A percentile compares a stretch with the other conserved stretches of the same genome.
Conservation (phyloP, 2,329 filamentous ascomycete genomes). For the Phialocephala sp. region DNA sequence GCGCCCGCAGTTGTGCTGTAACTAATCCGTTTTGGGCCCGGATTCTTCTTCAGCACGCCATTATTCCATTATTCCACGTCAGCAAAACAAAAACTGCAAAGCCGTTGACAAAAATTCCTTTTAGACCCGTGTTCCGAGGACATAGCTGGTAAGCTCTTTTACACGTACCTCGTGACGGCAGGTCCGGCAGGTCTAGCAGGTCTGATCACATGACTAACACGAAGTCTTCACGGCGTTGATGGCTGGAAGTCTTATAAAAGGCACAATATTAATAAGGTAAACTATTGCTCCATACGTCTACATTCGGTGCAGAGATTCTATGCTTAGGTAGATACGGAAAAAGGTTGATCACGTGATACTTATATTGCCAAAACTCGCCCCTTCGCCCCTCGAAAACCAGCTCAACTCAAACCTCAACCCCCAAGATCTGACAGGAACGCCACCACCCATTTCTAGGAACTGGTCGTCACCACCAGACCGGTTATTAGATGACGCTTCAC, state of each 20-base stretch:
- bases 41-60: slow-evolving; percentile 6
- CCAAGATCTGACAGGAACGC: slow-evolving; percentile 1
- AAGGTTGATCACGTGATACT: not conserved
- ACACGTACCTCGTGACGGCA: too few relatives aligned
- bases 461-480: not conserved
- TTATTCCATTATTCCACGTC: not conserved
- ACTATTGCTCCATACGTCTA: too few relatives aligned
- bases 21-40: not conserved
- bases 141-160: not conserved
- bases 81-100: not conserved
- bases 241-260: too few relatives aligned
- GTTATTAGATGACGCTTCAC: slow-evolving; percentile 5
- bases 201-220: too few relatives aligned
- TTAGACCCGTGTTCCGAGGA: not conserved
- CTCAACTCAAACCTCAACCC: not conserved
- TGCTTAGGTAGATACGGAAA: too few relatives aligned
- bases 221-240: too few relatives aligned
- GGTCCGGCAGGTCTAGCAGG: too few relatives aligned
- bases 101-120: not conserved
- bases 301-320: too few relatives aligned
- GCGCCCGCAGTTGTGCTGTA: not conserved
- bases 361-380: not conserved
- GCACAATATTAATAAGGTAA: too few relatives aligned
- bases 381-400: not conserved
- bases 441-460: slow-evolving; percentile 2